phyloP scores from a whole-genome alignment of 2,329 filamentous ascomycete species.

The Exophiala calicioides region DNA sequence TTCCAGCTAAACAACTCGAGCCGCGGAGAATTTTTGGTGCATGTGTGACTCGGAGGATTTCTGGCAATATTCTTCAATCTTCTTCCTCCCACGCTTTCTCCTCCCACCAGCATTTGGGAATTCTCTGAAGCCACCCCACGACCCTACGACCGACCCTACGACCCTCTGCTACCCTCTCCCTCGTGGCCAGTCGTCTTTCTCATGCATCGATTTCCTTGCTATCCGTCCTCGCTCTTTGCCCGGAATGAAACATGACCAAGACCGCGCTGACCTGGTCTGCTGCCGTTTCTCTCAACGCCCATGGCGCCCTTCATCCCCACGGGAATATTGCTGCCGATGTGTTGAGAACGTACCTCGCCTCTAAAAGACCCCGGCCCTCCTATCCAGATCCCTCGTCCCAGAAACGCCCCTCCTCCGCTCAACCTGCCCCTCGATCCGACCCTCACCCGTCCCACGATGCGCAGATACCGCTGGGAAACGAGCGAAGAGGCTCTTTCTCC shows the following conservation, averaged over 20 bases:
- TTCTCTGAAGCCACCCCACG: too few relatives aligned
- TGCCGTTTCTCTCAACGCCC: constrained; percentile 14
- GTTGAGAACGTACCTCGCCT: constrained; percentile 20
- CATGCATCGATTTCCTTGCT: constrained; percentile 5
- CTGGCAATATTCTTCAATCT: too few relatives aligned
- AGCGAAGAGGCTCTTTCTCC: constrained; percentile 31
- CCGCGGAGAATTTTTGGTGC: too few relatives aligned
- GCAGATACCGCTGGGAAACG: background rate
- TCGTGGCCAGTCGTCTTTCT: background rate
- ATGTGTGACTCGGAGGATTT: too few relatives aligned
- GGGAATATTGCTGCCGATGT: constrained; percentile 32
- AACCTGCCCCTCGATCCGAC: constrained; percentile 26
- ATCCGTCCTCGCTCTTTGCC: constrained; percentile 1
- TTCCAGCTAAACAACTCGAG: too few relatives aligned
- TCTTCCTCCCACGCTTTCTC: too few relatives aligned
- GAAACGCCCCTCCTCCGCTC: constrained; percentile 22
- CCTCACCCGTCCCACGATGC: constrained; percentile 23
- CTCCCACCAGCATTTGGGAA: too few relatives aligned
- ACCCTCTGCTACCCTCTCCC: too few relatives aligned
- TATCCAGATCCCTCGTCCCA: constrained; percentile 1
- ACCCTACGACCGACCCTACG: too few relatives aligned
- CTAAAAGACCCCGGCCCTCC: constrained; percentile 1
- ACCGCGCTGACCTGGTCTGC: constrained; percentile 36
- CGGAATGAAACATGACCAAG: constrained; percentile 38
- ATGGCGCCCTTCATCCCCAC: constrained; percentile 34